Conservation (phyloP, 805 yeast genomes). For the Suhomyces sp. region DNA sequence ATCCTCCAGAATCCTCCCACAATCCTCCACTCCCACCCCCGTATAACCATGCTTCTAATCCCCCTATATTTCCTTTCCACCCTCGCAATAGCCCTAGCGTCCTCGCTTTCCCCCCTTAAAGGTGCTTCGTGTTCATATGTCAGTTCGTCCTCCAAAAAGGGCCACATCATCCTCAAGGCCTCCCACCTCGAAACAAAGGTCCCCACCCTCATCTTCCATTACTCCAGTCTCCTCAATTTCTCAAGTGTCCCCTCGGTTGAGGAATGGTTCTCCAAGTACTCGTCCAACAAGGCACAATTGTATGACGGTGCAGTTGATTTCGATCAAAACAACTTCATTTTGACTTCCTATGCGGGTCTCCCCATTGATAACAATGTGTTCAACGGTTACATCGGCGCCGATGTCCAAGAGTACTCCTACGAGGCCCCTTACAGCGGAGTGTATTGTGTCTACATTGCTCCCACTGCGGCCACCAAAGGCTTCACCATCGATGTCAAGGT, state of each 20-base stretch:
- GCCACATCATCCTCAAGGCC: too few relatives aligned
- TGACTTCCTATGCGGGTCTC: slow-evolving; percentile 8
- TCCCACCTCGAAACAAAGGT: too few relatives aligned
- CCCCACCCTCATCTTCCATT: slow-evolving; percentile 26
- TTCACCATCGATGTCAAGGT: slow-evolving; percentile 19
- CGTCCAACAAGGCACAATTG: slow-evolving; percentile 7
- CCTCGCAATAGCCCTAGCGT: too few relatives aligned
- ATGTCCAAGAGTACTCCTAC: slow-evolving; percentile 12
- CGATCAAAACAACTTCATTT: slow-evolving; percentile 14
- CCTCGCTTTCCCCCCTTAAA: too few relatives aligned
- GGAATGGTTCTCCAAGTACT: slow-evolving; percentile 11
- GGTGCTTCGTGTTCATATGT: too few relatives aligned
- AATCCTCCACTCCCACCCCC: too few relatives aligned
- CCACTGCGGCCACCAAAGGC: slow-evolving; percentile 12
- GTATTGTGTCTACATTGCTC: slow-evolving; percentile 33
- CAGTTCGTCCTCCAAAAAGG: too few relatives aligned
- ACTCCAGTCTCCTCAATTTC: slow-evolving; percentile 21
- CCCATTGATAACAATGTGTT: slow-evolving; percentile 8
- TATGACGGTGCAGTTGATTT: slow-evolving; percentile 14
- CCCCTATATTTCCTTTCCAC: too few relatives aligned
- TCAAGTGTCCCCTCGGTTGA: slow-evolving; percentile 17
- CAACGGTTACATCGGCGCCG: slow-evolving; percentile 10
- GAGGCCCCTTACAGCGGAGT: slow-evolving; percentile 22
- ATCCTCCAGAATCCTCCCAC: too few relatives aligned
- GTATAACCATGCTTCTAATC: too few relatives aligned